A percentile compares a stretch with the other conserved stretches of the same genome.
phyloP scores from a whole-genome alignment of 805 yeast genomes.

The Schwanniomyces vanrijiae region DNA sequence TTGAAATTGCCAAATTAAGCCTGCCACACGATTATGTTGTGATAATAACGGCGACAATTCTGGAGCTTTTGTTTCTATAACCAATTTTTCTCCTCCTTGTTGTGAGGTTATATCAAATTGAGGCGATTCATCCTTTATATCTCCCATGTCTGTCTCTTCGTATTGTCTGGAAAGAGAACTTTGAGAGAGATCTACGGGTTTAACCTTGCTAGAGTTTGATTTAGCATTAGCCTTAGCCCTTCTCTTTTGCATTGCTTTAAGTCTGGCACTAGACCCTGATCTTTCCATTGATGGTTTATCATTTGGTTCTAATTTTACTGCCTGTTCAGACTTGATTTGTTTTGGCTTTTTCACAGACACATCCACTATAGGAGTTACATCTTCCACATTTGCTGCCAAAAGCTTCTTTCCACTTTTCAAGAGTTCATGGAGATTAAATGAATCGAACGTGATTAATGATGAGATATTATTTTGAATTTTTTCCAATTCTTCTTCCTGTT shows the following conservation, averaged over 20 bases:
- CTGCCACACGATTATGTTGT: constrained; percentile 68
- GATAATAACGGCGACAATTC: constrained; percentile 67
- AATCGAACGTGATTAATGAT: constrained; percentile 46
- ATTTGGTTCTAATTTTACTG: constrained; percentile 6
- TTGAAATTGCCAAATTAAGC: constrained; percentile 90
- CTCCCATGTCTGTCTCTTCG: constrained; percentile 34
- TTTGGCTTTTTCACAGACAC: constrained; percentile 47
- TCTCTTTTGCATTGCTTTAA: constrained; percentile 93
- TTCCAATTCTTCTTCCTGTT: constrained; percentile 43
- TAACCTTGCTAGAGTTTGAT: constrained; percentile 40
- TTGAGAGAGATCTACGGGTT: constrained; percentile 68
- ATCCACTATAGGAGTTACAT: constrained; percentile 13
- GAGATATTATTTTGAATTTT: constrained; percentile 40
- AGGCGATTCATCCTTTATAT: constrained; percentile 21
- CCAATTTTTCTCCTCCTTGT: constrained; percentile 76
- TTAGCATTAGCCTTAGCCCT: constrained; percentile 75
- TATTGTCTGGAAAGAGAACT: constrained; percentile 63
- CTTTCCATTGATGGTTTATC: constrained; percentile 1
- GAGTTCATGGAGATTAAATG: constrained; percentile 51
- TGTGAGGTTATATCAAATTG: constrained; percentile 71
- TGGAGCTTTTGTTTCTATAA: constrained; percentile 73
- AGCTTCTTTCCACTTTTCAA: constrained; percentile 53
- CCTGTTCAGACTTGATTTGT: constrained; percentile 33
- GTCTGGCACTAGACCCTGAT: constrained; percentile 62
- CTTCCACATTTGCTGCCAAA: constrained; percentile 59